These are phyloP conservation scores for Cymbopogon flexuosus DNA, from an alignment of 202 grass and related monocot species.

Conservation along the genomic window DNA sequence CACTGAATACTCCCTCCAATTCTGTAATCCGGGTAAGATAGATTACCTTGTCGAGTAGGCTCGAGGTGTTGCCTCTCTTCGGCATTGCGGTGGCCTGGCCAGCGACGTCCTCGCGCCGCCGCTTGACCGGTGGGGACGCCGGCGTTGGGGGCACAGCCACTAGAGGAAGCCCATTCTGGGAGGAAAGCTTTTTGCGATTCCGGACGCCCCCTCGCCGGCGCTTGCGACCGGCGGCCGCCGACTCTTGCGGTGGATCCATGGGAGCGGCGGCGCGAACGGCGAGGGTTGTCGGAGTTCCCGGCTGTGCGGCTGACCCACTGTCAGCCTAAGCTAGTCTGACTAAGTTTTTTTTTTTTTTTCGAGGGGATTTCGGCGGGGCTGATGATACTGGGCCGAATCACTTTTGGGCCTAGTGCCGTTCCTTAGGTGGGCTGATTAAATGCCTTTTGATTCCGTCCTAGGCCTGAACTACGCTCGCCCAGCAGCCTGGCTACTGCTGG, in stretches of 20 bases:
- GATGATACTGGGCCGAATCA: neutral
- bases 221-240: conserved; percentile 22
- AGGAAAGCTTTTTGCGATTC: conserved; percentile 27
- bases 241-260: conserved; percentile 29
- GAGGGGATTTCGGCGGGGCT: neutral
- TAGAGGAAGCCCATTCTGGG: neutral
- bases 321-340: no score
- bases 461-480: no score
- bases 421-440: neutral
- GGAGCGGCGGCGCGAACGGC: neutral
- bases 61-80: conserved; percentile 35
- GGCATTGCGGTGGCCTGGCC: neutral
- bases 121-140: conserved; percentile 37
- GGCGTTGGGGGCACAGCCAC: neutral
- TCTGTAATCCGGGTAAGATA: neutral
- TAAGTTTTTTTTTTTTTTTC: no score
- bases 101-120: conserved; percentile 26
- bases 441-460: no score
- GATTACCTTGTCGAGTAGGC: conserved; percentile 62
- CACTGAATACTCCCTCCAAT: neutral
- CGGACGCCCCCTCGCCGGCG: conserved; percentile 36
- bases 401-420: neutral
- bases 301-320: no score
- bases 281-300: neutral
- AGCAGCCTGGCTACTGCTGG: no score